phyloP scores from a whole-genome alignment of 768 basidiomycete genomes.

The Glaciozyma antarctica region DNA sequence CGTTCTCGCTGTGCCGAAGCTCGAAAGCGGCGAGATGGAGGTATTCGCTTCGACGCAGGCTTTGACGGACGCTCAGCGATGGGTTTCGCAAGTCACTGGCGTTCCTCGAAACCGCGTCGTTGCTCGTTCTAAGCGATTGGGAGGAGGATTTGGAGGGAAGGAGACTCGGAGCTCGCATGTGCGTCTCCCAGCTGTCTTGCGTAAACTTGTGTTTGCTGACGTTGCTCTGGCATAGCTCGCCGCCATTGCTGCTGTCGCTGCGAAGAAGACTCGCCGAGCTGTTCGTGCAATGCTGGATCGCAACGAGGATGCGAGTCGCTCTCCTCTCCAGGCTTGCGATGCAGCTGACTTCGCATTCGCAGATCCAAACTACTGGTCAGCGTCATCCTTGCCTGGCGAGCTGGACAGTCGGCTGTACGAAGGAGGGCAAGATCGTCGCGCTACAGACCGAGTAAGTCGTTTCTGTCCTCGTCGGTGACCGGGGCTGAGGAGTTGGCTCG shows the following conservation, averaged over 20 bases:
- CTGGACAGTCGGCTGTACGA: constrained; percentile 32
- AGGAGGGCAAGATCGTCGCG: constrained; percentile 33
- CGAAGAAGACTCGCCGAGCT: constrained; percentile 29
- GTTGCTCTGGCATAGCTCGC: constrained; percentile 9
- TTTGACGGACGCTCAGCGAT: constrained; percentile 29
- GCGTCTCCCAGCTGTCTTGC: background rate
- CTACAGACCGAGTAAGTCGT: constrained; percentile 18
- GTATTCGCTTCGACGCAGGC: constrained; percentile 32
- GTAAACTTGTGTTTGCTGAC: background rate
- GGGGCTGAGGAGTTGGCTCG: background rate
- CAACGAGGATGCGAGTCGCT: constrained; percentile 22
- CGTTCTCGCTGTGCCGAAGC: constrained; percentile 27
- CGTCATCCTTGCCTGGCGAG: constrained; percentile 31
- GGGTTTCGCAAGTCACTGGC: constrained; percentile 33
- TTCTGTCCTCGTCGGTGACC: too few species aligned
- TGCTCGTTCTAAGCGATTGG: constrained; percentile 27
- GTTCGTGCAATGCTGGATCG: constrained; percentile 35
- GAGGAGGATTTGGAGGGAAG: constrained; percentile 35
- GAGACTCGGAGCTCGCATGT: constrained; percentile 28
- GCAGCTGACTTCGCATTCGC: too few species aligned
- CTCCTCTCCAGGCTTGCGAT: too few species aligned
- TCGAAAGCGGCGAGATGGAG: constrained; percentile 35
- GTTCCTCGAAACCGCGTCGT: constrained; percentile 32
- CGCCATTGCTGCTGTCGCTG: constrained; percentile 30
- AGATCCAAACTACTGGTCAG: constrained; percentile 33